phyloP scores from a whole-genome alignment of 2,329 filamentous ascomycete species.

The Teratosphaeria destructans region DNA sequence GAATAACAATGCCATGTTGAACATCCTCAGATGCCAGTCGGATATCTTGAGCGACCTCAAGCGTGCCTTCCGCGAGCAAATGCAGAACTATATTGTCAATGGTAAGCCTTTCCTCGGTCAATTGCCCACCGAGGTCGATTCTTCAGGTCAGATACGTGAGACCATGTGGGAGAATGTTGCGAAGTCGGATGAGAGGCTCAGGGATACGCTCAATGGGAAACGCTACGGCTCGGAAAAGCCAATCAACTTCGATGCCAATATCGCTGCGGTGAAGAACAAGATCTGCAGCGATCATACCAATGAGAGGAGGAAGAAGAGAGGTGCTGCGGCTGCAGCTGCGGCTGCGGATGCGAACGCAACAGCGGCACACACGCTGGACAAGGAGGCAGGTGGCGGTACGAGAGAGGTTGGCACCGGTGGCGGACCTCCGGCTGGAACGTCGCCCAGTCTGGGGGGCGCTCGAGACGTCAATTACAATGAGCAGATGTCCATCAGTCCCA shows the following conservation, averaged over 20 bases:
- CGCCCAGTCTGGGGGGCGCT: neutral
- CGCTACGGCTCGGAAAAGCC: neutral
- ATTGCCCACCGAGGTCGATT: neutral
- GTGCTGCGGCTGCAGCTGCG: neutral
- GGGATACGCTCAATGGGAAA: neutral
- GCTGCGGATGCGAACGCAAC: too few relatives aligned
- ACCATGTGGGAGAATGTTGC: neutral
- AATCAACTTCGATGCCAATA: neutral
- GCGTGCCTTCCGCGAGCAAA: neutral
- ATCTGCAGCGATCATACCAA: neutral
- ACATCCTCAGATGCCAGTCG: neutral
- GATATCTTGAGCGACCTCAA: neutral
- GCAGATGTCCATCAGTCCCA: neutral
- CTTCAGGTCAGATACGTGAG: neutral
- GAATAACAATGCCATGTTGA: neutral
- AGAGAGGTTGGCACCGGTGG: neutral
- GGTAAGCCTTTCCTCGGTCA: slow-evolving; percentile 1
- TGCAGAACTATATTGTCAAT: neutral
- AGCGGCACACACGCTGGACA: neutral
- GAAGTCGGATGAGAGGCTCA: neutral
- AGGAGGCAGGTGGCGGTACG: neutral
- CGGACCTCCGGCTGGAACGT: neutral
- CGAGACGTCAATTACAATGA: neutral
- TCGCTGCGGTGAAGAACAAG: neutral
- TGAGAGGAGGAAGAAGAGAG: neutral